Conservation (phyloP, 2,329 filamentous ascomycete genomes). For the Cercospora sesami region DNA sequence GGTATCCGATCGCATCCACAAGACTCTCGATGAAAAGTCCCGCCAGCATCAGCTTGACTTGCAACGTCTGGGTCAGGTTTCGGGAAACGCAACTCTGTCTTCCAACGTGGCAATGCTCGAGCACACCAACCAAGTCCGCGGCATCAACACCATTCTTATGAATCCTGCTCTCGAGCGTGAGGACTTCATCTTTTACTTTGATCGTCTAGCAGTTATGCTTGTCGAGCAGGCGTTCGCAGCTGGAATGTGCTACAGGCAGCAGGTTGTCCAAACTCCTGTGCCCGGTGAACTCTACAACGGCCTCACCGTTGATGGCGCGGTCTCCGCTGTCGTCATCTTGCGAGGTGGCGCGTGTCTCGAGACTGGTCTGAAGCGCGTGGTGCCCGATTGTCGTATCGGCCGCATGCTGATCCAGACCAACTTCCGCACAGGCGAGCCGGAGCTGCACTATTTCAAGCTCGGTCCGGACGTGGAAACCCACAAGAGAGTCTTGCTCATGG, state of each 20-base stretch:
- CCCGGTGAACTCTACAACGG: conserved; percentile 67
- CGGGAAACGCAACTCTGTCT: conserved; percentile 69
- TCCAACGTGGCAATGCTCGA: conserved; percentile 71
- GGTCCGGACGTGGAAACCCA: conserved; percentile 71
- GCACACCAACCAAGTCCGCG: conserved; percentile 75
- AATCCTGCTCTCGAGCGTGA: conserved; percentile 75
- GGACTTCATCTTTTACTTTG: conserved; percentile 97
- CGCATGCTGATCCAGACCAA: conserved; percentile 86
- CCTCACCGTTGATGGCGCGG: conserved; percentile 65
- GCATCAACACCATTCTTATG: conserved; percentile 89
- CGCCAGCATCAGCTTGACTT: conserved; percentile 77
- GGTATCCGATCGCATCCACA: conserved; percentile 90
- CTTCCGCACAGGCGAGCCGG: conserved; percentile 79
- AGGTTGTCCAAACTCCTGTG: conserved; percentile 68
- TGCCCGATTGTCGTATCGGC: conserved; percentile 88
- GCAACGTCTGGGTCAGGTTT: conserved; percentile 68
- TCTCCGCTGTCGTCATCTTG: conserved; percentile 84
- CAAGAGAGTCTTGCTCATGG: conserved; percentile 79
- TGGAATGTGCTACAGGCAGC: conserved; percentile 67
- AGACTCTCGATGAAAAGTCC: conserved; percentile 83
- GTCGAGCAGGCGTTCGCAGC: conserved; percentile 77
- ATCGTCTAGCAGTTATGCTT: conserved; percentile 79
- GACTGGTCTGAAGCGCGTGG: conserved; percentile 80
- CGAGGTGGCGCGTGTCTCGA: conserved; percentile 88
- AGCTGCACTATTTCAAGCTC: conserved; percentile 84